Evolutionary conservation across 805 yeast species (phyloP), one percentile per base, ranked within the genome.

Genomic region (Candida methanosorbosa): DNA sequence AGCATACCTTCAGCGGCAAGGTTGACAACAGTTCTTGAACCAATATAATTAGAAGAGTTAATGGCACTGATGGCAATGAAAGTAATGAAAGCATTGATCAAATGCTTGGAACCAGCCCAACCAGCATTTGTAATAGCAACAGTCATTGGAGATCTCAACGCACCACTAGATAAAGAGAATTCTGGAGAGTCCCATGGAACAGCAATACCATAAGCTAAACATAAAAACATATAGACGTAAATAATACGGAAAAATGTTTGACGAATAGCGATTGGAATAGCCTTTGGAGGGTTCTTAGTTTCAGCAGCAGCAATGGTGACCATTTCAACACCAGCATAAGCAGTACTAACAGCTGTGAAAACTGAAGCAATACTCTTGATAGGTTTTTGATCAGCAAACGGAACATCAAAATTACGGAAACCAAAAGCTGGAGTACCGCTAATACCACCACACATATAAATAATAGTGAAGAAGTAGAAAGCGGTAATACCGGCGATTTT

Each of bases 11-110:
- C 76, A 39, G 68, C 61, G 5, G 86, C 77, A 66, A 80, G 66
- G 36, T 72, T 75, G 41, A 79, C 72, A 12, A 81, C 61, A 1
- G 85, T 70, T 52, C 88, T 64, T 3, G 84, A 73, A 9, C 82
- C 84, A 52, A 80, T 68, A 53, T 74, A 81, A 34, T 80, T 73
- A 24, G 81, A 72, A 28, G 81, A 68, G 57, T 81, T 81, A 48
- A 79, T 73, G 5, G 88, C 82, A 22, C 82, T 75, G 29, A 81
- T 54, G 46, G 83, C 73, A 2, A 81, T 77, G 12, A 78, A 49
- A 38, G 78, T 57, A 41, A 81, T 70, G 46, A 81, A 70, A 0
- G 85, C 75, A 42, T 77, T 76, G 43, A 76, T 61, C 40, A 77
- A 63, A 46, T 78, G 71, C 8, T 70, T 61, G 9, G 69, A 63